phyloP scores from a whole-genome alignment of 2,329 filamentous ascomycete genomes.

The Claviceps quebecensis region DNA sequence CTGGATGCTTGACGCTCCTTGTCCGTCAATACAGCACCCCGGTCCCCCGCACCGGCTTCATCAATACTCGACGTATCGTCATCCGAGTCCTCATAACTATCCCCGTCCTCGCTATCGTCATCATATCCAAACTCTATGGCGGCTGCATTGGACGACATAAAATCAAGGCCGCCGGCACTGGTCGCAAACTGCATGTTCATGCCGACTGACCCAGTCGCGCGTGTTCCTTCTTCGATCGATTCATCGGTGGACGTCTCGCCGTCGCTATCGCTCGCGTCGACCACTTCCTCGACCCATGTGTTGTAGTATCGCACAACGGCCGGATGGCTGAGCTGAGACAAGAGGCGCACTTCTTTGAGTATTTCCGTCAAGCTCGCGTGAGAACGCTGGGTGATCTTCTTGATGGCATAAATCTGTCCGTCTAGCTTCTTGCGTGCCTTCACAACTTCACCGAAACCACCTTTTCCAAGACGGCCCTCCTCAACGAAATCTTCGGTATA shows the following conservation, averaged over 20 bases:
- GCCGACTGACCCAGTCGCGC: slow-evolving; percentile 25
- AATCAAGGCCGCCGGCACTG: slow-evolving; percentile 75
- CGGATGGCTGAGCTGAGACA: slow-evolving; percentile 88
- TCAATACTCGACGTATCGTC: slow-evolving; percentile 25
- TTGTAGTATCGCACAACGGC: slow-evolving; percentile 81
- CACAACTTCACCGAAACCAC: slow-evolving; percentile 91
- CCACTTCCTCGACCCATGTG: slow-evolving; percentile 75
- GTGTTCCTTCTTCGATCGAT: slow-evolving; percentile 23
- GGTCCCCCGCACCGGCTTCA: slow-evolving; percentile 14
- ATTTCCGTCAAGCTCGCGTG: slow-evolving; percentile 69
- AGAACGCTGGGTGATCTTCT: slow-evolving; percentile 81
- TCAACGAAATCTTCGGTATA: slow-evolving; percentile 87
- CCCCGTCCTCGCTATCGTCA: slow-evolving; percentile 29
- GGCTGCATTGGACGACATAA: slow-evolving; percentile 75
- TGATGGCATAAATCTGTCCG: slow-evolving; percentile 86
- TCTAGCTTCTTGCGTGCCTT: slow-evolving; percentile 91
- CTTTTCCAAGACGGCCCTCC: slow-evolving; percentile 76
- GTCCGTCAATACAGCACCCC: slow-evolving; percentile 14
- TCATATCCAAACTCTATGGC: slow-evolving; percentile 60
- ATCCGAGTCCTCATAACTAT: slow-evolving; percentile 33
- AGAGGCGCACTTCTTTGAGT: slow-evolving; percentile 69
- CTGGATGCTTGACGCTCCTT: slow-evolving; percentile 17
- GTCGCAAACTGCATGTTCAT: slow-evolving; percentile 45
- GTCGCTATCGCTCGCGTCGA: slow-evolving; percentile 39
- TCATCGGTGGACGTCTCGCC: slow-evolving; percentile 40